Evolutionary conservation across 192 early-diverging fungal species (phyloP), one percentile per base, ranked within the genome.

Genomic region (Gigaspora rosea): DNA sequence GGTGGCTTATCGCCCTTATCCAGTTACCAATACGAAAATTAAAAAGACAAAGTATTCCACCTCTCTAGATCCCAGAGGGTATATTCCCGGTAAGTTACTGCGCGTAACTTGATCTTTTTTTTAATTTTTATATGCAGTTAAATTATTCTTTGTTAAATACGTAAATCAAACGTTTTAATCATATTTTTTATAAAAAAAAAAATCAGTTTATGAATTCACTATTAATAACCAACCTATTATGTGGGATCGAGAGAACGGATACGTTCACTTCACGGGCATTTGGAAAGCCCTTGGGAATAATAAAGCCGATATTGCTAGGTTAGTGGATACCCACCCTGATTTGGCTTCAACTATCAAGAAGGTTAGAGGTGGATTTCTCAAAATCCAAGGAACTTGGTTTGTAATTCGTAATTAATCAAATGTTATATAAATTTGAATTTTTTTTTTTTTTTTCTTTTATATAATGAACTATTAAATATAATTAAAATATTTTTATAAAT

Each of bases 341-440:
- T 76, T 88, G 2, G 82, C 80, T 71, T 73, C 80, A 27, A 84
- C 83, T 32, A 85, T 88, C 77, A 83, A 85, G 57, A 89, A 88
- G 66, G 84, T 89, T 16, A 83, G 88, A 67, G 88, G 88, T 22
- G 87, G 88, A 6, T 88, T 90, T 69, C 71, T 90, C 13, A 86
- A 87, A 76, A 90, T 88, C 41, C 88, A 88, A 79, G 87, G 87
- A 41, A 90, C 87, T 63, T 90, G 88, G 88, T 89, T 83, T 46
- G 86, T 77, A 10, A 20, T 49, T 33, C 36, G n/a, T n/a, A n/a
- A n/a, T n/a, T n/a, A n/a, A n/a, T n/a, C n/a, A n/a, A 41, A 33
- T 52, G 20, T 27, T 33, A 27, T 71, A 18, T 71, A 32, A 27
- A 36, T 35, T 35, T 54, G n/a, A n/a, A n/a, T n/a, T n/a, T n/a